A percentile compares a stretch with the other conserved stretches of the same genome.
phyloP scores from a whole-genome alignment of 2,329 filamentous ascomycete species.

The Cladobotryum mycophilum region DNA sequence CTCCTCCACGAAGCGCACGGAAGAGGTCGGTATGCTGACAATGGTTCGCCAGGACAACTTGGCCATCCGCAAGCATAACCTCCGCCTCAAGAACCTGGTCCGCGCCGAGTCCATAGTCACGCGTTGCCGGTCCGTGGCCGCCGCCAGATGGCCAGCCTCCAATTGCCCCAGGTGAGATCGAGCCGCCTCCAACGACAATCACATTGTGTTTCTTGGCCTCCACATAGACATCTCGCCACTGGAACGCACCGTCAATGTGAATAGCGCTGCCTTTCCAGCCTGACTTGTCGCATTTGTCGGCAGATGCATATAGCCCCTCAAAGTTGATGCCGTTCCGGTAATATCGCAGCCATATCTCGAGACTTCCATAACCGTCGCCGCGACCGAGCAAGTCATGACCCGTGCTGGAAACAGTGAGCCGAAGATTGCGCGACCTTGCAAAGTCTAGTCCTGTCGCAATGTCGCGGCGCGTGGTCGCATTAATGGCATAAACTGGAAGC shows the following conservation, averaged over 20 bases:
- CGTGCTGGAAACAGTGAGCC: constrained; percentile 10
- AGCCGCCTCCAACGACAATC: constrained; percentile 30
- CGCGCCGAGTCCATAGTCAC: constrained; percentile 35
- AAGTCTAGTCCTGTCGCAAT: no score
- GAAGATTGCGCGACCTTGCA: no score
- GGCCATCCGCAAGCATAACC: constrained; percentile 33
- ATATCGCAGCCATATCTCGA: constrained; percentile 28
- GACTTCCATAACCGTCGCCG: constrained; percentile 25
- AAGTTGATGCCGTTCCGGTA: constrained; percentile 25
- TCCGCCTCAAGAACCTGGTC: constrained; percentile 39
- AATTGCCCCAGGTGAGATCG: constrained; percentile 20
- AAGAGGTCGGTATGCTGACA: constrained; percentile 31
- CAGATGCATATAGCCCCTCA: constrained; percentile 16
- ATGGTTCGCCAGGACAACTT: constrained; percentile 26
- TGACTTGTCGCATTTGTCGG: no score
- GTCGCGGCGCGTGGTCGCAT: no score
- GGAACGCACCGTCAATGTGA: constrained; percentile 28
- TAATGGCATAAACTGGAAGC: no score
- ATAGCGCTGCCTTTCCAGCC: constrained; percentile 28
- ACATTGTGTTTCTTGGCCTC: constrained; percentile 24
- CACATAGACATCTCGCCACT: constrained; percentile 28
- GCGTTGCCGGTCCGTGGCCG: constrained; percentile 33
- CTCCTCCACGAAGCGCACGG: constrained; percentile 32
- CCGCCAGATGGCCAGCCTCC: constrained; percentile 36
- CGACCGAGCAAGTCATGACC: constrained; percentile 37